Evolutionary conservation across 129 eudicot genomes (phyloP).

Genomic region (Artemisia argyi): DNA sequence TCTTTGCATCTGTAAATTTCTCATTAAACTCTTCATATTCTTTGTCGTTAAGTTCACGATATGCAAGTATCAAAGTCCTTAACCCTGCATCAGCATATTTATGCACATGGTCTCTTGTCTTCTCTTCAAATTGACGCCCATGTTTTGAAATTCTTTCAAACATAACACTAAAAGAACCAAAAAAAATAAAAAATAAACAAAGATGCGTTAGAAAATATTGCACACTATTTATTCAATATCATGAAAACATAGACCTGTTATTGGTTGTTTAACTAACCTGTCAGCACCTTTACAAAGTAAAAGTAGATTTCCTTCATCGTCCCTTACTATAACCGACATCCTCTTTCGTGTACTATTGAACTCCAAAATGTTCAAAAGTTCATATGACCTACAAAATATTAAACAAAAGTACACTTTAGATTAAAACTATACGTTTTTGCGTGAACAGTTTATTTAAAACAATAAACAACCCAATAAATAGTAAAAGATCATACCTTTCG

Average conservation of each 20-base stretch:
- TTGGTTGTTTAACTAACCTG: conserved; percentile 39
- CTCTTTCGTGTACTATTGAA: conserved; percentile 62
- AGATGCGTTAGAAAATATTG: background rate
- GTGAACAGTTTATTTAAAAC: background rate
- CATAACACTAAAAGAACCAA: conserved; percentile 42
- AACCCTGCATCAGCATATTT: conserved; percentile 68
- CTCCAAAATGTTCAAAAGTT: conserved; percentile 46
- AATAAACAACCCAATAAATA: background rate
- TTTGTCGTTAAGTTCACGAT: conserved; percentile 53
- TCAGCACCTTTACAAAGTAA: conserved; percentile 63
- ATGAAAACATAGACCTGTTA: background rate
- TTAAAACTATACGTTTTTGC: background rate
- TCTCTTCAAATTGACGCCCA: conserved; percentile 42
- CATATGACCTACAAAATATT: conserved; percentile 36
- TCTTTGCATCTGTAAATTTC: conserved; percentile 48
- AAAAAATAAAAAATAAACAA: conserved; percentile 1
- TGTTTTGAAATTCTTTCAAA: conserved; percentile 43
- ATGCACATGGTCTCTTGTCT: conserved; percentile 55
- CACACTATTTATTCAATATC: background rate
- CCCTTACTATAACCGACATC: conserved; percentile 57
- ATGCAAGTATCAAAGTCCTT: conserved; percentile 62
- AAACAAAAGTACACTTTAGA: background rate
- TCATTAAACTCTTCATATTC: conserved; percentile 46
- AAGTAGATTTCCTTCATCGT: conserved; percentile 48
- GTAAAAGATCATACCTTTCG: conserved; percentile 44